These are phyloP conservation scores for Rhynchosporium secalis DNA, from an alignment of 2,329 filamentous ascomycete genomes.

Conservation along the genomic window DNA sequence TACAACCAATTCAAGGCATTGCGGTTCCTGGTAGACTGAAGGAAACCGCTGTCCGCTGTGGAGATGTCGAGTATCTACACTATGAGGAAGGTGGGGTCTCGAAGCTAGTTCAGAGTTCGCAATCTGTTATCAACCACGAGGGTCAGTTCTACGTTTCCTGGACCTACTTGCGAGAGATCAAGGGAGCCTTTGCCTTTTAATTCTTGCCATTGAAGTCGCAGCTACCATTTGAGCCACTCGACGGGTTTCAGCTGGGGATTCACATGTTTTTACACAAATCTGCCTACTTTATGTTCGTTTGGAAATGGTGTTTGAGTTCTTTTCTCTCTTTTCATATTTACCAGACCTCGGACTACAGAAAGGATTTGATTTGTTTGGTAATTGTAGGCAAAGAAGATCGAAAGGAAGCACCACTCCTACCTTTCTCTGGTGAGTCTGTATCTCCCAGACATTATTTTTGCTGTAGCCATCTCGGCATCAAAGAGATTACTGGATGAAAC, in stretches of 20 bases:
- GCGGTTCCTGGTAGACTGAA: conserved; percentile 3
- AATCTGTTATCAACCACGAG: conserved; percentile 5
- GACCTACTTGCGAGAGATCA: conserved; percentile 4
- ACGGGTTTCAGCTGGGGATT: neutral
- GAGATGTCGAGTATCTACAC: neutral
- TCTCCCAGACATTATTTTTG: neutral
- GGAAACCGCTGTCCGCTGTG: neutral
- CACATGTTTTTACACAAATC: too few species aligned
- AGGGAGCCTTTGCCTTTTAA: neutral
- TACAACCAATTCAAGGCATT: neutral
- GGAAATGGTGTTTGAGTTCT: too few species aligned
- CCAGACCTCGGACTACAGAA: too few species aligned
- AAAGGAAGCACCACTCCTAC: neutral
- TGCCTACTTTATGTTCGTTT: too few species aligned
- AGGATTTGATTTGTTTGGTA: too few species aligned
- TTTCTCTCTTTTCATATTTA: too few species aligned
- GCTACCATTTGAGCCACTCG: neutral
- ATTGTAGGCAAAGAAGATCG: too few species aligned
- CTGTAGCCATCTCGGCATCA: neutral
- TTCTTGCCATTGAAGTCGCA: neutral
- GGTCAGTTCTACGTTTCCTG: conserved; percentile 2
- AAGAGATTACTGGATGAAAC: neutral
- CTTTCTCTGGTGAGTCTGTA: neutral
- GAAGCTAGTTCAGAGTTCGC: conserved; percentile 9
- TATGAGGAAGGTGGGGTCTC: conserved; percentile 7